Evolutionary conservation across 805 yeast species (phyloP).

Genomic region (Suhomyces sp.): DNA sequence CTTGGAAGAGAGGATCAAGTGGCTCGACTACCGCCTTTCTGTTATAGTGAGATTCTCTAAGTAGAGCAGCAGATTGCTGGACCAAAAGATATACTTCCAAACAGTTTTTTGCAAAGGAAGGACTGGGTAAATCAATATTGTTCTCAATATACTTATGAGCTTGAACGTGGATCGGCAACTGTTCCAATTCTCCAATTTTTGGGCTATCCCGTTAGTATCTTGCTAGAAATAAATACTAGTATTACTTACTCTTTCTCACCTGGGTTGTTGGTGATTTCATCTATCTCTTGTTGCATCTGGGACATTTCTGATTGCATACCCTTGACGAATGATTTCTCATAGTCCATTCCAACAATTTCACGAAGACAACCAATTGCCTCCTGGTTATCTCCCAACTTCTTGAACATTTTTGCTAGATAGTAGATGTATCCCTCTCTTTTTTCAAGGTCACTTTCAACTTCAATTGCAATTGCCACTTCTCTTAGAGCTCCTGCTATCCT

Average conservation of each 20-base stretch:
- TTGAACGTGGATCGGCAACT: slow-evolving; percentile 20
- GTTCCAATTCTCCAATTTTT: not conserved
- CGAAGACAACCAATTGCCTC: slow-evolving; percentile 13
- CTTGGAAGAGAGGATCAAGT: slow-evolving; percentile 10
- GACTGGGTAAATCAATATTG: slow-evolving; percentile 15
- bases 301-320: not conserved
- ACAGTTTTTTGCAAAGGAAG: slow-evolving; percentile 20
- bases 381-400: slow-evolving; percentile 12
- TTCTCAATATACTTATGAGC: slow-evolving; percentile 16
- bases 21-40: too few relatives aligned
- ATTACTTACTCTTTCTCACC: not conserved
- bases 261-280: not conserved
- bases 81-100: slow-evolving; percentile 7
- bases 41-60: not conserved
- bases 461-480: slow-evolving; percentile 26
- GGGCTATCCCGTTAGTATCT: not conserved
- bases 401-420: slow-evolving; percentile 18
- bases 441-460: slow-evolving; percentile 15
- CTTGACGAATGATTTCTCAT: slow-evolving; percentile 3
- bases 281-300: slow-evolving; percentile 1
- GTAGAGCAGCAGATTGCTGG: not conserved
- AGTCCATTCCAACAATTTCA: slow-evolving; percentile 10
- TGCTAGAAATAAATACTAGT: too few relatives aligned
- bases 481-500: slow-evolving; percentile 23
- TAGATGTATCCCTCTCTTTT: slow-evolving; percentile 15